These are phyloP conservation scores for Tylopilus orsonianus DNA, from an alignment of 1,284 basidiomycete species.

Conservation along the genomic window DNA sequence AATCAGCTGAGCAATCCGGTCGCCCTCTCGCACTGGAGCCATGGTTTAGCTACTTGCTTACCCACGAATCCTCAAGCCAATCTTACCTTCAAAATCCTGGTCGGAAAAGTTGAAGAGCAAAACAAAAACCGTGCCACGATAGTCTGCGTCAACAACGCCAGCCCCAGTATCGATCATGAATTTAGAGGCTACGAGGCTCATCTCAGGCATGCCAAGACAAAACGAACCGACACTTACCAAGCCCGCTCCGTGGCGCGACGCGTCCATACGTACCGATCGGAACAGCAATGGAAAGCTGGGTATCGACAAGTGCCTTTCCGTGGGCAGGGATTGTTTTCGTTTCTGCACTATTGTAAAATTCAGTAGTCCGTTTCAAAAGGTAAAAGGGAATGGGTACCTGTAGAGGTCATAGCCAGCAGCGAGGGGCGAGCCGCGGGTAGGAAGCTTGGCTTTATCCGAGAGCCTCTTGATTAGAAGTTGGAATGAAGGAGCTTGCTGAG, in stretches of 20 bases:
- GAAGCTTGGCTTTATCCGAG: conserved; percentile 79
- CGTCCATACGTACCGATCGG: conserved; percentile 94
- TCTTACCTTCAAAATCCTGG: conserved; percentile 80
- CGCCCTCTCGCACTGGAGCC: conserved; percentile 80
- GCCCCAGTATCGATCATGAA: conserved; percentile 97
- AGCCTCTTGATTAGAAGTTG: conserved; percentile 84
- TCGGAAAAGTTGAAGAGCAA: conserved; percentile 93
- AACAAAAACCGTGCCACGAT: conserved; percentile 91
- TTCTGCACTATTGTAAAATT: conserved; percentile 60
- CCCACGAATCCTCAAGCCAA: not conserved
- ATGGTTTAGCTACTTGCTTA: not conserved
- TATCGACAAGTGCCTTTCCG: conserved; percentile 88
- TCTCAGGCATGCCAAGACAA: not conserved
- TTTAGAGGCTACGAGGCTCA: conserved; percentile 71
- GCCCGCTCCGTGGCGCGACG: conserved; percentile 90
- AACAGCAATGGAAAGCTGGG: conserved; percentile 90
- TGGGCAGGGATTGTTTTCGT: conserved; percentile 76
- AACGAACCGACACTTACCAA: conserved; percentile 61
- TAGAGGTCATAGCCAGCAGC: conserved; percentile 96
- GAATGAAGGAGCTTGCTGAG: conserved; percentile 34
- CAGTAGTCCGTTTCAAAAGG: not conserved
- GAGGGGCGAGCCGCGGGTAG: conserved; percentile 83
- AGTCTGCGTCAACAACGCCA: conserved; percentile 96
- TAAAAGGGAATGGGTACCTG: conserved; percentile 46
- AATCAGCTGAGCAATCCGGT: conserved; percentile 95